These are phyloP conservation scores for Paraphoma sp. DNA, from an alignment of 2,329 filamentous ascomycete species.

Conservation along the genomic window DNA sequence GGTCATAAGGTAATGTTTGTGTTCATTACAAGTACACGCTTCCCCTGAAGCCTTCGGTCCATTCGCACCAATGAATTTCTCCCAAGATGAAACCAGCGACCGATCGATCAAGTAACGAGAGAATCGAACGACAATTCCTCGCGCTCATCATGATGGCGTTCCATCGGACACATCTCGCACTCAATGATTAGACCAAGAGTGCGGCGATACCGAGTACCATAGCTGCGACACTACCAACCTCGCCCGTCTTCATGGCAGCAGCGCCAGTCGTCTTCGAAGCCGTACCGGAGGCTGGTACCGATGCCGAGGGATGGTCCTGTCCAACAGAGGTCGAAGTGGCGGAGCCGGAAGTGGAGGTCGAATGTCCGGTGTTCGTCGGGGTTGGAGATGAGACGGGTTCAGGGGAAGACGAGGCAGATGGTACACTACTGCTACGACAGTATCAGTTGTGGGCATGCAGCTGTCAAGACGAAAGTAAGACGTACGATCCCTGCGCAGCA, in stretches of 20 bases:
- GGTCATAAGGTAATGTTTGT: background rate
- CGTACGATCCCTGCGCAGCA: background rate
- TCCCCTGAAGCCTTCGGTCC: background rate
- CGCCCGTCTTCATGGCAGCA: slow-evolving; percentile 6
- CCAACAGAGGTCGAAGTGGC: background rate
- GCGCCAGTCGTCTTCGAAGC: slow-evolving; percentile 1
- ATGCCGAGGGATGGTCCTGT: background rate
- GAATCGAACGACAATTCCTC: background rate
- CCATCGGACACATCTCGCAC: background rate
- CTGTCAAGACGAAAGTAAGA: background rate
- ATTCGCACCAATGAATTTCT: background rate
- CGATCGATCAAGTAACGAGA: background rate
- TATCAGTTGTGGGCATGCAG: background rate
- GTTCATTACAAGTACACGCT: background rate
- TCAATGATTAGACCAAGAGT: slow-evolving; percentile 14
- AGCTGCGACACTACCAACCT: slow-evolving; percentile 17
- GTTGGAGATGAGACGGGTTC: background rate
- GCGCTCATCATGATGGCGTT: no score
- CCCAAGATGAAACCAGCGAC: no score
- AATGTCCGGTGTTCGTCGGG: background rate
- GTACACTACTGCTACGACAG: background rate
- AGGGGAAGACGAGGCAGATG: background rate
- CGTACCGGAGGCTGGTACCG: background rate
- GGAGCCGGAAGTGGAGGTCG: background rate
- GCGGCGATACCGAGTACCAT: slow-evolving; percentile 18